phyloP scores from a whole-genome alignment of 2,329 filamentous ascomycete genomes.

The Colletotrichum sp. region DNA sequence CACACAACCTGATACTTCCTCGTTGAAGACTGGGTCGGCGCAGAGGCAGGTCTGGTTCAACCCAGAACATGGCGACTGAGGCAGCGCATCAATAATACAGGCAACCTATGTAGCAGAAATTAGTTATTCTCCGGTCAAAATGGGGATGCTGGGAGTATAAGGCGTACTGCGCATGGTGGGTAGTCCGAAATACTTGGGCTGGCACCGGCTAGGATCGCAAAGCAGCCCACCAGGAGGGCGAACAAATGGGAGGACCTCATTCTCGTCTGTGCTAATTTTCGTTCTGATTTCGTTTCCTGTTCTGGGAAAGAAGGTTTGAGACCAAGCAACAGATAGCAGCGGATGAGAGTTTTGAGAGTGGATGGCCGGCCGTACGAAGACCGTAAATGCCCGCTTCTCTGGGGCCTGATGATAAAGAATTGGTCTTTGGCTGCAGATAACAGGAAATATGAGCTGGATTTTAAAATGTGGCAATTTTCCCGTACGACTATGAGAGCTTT shows the following conservation, averaged over 20 bases:
- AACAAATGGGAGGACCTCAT: not conserved
- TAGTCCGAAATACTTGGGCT: not conserved
- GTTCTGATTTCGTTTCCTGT: accelerated
- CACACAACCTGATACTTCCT: not conserved
- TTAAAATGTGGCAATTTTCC: not conserved
- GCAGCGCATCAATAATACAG: not conserved
- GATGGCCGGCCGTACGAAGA: not conserved
- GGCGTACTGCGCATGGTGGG: not conserved
- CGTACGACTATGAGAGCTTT: not conserved
- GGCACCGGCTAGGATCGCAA: not conserved
- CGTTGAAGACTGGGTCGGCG: not conserved
- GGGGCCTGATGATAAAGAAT: not conserved
- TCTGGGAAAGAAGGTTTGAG: not conserved
- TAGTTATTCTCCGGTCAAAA: not conserved
- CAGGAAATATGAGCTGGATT: not conserved
- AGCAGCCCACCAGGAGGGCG: not conserved
- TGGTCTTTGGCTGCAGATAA: not conserved
- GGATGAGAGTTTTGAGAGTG: not conserved
- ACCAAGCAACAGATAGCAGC: not conserved
- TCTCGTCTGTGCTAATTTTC: not conserved
- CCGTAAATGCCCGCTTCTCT: accelerated
- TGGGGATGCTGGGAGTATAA: not conserved
- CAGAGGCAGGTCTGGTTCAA: not conserved
- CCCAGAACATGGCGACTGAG: not conserved
- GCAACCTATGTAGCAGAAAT: not conserved